Evolutionary conservation across 805 yeast genomes (phyloP), one percentile per base, ranked within the genome.

Genomic region (Komagataella mondaviorum): DNA sequence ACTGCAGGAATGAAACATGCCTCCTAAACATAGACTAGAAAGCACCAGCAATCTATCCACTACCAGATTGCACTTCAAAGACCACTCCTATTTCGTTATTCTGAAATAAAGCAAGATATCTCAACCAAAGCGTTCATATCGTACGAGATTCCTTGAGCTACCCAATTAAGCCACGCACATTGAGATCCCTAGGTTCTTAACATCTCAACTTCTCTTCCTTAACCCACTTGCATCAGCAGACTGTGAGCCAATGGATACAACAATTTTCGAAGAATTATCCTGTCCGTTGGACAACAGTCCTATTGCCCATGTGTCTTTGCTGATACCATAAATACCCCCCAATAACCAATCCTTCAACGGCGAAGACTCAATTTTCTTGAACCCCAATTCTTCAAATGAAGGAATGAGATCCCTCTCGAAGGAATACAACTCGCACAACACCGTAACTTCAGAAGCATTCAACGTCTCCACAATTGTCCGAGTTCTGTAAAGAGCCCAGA

Each of bases 401-500:
- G 39, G n/a, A 30, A 30, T 30, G 39, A 30, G 6, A 30, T 55
- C 60, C 2, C 54, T 53, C 59, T 83, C 86, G 54, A 81, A 77
- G 1, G 81, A 74, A 55, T 75, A 77, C 8, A 73, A 67, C 48
- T 80, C 80, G 30, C 76, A 62, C 23, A 67, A 56, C n/a, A 78
- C 62, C 46, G 65, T 67, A 56, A 74, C 67, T 6, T 64, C 57
- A 17, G 63, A 52, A 23, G 46, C 47, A n/a, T 16, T 44, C 16
- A 36, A 23, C 17, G 17, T 36, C 55, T 71, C 70, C 43, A 75
- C 64, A 39, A 65, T 61, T 49, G 70, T 67, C 14, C 80, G 69
- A n/a, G 58, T 47, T 60, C 81, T 74, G 18, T 66, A 55, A 54
- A 74, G 67, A 5, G 82, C 76, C 84, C 85, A 81, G 46, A 75